Evolutionary conservation across 371 early-diverging fungal species (phyloP), one percentile per base, ranked within the genome.

Genomic region (Mortierella sp.): DNA sequence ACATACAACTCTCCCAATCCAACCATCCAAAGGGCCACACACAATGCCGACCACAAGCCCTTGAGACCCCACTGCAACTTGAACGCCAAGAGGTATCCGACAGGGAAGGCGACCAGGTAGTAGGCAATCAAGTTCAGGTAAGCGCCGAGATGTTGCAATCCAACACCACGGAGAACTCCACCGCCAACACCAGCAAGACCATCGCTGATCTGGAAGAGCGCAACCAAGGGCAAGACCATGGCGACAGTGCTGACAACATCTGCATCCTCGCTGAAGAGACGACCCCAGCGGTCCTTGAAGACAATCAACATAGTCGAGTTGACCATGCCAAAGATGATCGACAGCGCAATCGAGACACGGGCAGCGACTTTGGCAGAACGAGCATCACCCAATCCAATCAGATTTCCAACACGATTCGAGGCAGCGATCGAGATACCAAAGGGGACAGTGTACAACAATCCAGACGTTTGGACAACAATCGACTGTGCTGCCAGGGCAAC

Each of bases 401-500:
- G 86, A 80, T 96, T 95, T n/a, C 98, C 98, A 1, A 97, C 94
- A 3, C 96, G 93, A 38, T 94, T 97, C 32, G 95, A 92, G 0
- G 94, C 90, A 4, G 96, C 96, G 8, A 97, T 91, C 43, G 94
- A 88, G 32, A 96, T 87, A 58, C 95, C 95, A 76, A 92, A 92
- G 4, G 94, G 94, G 38, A 95, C 82, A 70, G 94, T 94, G 88
- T 95, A 97, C 0, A 94, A 90, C 75, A 96, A 84, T 32, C 93
- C 86, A 21, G 91, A 90, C 0, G 96, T 93, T 48, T 95, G 96
- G 68, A 98, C 88, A 29, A 95, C 89, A 54, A 97, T 92, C 41
- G 95, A 93, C 81, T 98, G 98, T 24, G 97, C 96, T 3, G 98
- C 98, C 35, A 98, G 90, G 60, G 93, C 90, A 2, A 89, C 83